Base-by-base conservation (phyloP, 2,329 filamentous ascomycete genomes). In the Neonectria magnoliae region DNA sequence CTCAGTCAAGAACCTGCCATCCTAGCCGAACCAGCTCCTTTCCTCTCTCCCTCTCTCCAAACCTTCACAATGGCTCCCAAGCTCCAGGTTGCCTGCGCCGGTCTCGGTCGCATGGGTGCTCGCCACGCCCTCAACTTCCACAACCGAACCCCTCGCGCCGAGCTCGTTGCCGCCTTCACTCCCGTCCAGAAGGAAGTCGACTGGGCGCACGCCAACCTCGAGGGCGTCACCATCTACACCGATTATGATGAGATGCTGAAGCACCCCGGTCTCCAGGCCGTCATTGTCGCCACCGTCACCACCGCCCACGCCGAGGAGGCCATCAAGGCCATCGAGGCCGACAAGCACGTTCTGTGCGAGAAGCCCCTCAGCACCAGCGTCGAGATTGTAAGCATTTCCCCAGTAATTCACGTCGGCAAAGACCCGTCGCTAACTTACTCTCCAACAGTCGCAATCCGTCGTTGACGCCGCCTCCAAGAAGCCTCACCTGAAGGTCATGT, bases 401-500 rank as follows among this genome's bases (percentile, higher is more conserved):
- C 8, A 8, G 3, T 14, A 18, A 13, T 1, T 5, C 16, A 18
- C 14, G 14, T 29, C 13, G 8, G 33, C 14, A 16, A 41, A 42
- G 10, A 13, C 38, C 5, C 41, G 9, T 18, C 8, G 48, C 60
- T 68, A 66, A 70, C 47, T 5, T 38, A 14, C 0, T 13, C 36
- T 20, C 10, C 31, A 16, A 57, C 65, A 89, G 87, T 88, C 85
- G 55, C 84, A 89, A 80, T 79, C 83, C 20, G 88, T 91, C 44
- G 81, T 91, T 65, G 82, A 86, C 52, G 86, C 86, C 8, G 86
- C 87, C 27, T 77, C 79, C 62, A 80, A 81, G 65, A 84, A 86
- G 63, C 88, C 89, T 2, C 75, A 89, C 55, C 83, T 90, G 27
- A 91, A 91, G 76, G 88, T 91, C 62, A 87, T 91, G 82, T 77